These are phyloP conservation scores for Botryosphaeria dothidea DNA, from an alignment of 2,329 filamentous ascomycete species.

Conservation along the genomic window DNA sequence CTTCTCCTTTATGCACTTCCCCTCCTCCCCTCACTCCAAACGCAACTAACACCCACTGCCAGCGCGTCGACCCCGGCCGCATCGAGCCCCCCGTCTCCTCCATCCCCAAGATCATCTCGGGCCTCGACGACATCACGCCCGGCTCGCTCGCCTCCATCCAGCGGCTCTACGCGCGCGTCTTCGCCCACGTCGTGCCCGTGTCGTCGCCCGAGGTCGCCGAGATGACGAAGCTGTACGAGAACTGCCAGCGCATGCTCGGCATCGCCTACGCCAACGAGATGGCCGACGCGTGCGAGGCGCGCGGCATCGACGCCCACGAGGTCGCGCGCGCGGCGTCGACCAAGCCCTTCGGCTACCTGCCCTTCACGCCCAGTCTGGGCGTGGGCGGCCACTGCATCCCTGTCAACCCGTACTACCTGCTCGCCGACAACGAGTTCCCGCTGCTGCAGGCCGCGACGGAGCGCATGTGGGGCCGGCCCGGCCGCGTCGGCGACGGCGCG, in stretches of 20 bases:
- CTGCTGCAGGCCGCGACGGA: constrained; percentile 48
- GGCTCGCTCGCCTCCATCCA: constrained; percentile 49
- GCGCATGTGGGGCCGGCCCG: constrained; percentile 47
- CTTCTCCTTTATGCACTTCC: constrained; percentile 56
- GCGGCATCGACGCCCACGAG: constrained; percentile 53
- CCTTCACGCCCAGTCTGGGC: constrained; percentile 50
- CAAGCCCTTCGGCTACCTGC: constrained; percentile 53
- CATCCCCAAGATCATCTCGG: constrained; percentile 58
- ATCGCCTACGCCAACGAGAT: constrained; percentile 60
- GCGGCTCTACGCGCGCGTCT: constrained; percentile 50
- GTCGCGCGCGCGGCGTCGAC: constrained; percentile 52
- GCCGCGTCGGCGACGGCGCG: constrained; percentile 26
- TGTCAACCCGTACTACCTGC: constrained; percentile 56
- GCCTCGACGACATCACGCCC: constrained; percentile 48
- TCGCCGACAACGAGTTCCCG: constrained; percentile 51
- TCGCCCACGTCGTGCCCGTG: constrained; percentile 51
- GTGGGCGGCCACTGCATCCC: constrained; percentile 61
- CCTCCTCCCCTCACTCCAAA: constrained; percentile 46
- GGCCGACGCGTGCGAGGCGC: constrained; percentile 52
- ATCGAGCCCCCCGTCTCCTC: constrained; percentile 34
- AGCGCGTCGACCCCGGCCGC: constrained; percentile 54
- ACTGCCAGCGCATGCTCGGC: constrained; percentile 58
- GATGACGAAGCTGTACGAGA: constrained; percentile 61
- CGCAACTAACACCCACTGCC: constrained; percentile 45
- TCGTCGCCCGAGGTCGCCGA: constrained; percentile 57